phyloP scores from a whole-genome alignment of 805 yeast species.

The Metschnikowia rubicola region DNA sequence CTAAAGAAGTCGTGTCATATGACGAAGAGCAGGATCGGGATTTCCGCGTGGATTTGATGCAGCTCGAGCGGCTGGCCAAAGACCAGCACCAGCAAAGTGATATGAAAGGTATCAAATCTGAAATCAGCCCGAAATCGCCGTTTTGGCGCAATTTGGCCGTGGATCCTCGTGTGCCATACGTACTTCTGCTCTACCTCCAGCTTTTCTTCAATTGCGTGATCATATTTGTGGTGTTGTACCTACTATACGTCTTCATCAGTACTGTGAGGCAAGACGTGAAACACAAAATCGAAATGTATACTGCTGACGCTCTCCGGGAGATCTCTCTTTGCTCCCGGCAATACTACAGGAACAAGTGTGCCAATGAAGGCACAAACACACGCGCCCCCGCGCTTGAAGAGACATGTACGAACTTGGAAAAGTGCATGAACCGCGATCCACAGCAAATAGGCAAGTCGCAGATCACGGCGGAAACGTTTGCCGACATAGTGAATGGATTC shows the following conservation, averaged over 20 bases:
- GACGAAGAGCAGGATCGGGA: neutral
- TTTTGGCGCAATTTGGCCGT: conserved; percentile 7
- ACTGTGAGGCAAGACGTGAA: conserved; percentile 69
- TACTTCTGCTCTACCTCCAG: conserved; percentile 61
- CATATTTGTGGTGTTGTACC: conserved; percentile 47
- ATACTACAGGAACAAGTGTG: conserved; percentile 70
- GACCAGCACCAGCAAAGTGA: neutral
- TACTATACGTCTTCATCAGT: conserved; percentile 47
- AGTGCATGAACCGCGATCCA: conserved; percentile 82
- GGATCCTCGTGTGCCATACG: conserved; percentile 53
- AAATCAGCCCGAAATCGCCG: neutral
- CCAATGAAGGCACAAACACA: conserved; percentile 37
- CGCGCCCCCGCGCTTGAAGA: conserved; percentile 75
- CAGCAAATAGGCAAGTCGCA: conserved; percentile 61
- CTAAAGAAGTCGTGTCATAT: conserved; percentile 9
- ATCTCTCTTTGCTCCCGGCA: conserved; percentile 68
- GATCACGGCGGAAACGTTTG: conserved; percentile 77
- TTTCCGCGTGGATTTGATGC: conserved; percentile 3
- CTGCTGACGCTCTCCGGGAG: conserved; percentile 57
- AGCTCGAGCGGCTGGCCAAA: neutral
- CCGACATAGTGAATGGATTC: conserved; percentile 77
- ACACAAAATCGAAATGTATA: conserved; percentile 60
- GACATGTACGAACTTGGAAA: conserved; percentile 70
- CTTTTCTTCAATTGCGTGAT: conserved; percentile 55
- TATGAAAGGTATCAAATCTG: neutral